Evolutionary conservation across 2,329 filamentous ascomycete species (phyloP).

Genomic region (Ceratocystis cubensis): DNA sequence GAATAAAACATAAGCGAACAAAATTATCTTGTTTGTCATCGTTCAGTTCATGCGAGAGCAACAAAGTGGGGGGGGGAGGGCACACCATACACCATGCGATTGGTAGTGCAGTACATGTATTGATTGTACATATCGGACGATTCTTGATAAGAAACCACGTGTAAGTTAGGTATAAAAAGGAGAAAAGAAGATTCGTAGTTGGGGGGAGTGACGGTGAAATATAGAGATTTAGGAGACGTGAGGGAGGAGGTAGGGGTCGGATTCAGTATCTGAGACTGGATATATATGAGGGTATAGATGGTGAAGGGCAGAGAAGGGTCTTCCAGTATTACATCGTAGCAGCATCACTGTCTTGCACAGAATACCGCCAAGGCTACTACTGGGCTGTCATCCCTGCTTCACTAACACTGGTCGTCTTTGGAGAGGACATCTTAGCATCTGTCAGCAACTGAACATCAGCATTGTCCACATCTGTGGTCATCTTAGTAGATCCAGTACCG

Average conservation of each 20-base stretch:
- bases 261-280: neutral
- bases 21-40: slow-evolving; percentile 7
- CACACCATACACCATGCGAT: neutral
- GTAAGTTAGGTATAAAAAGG: neutral
- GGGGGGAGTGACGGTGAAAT: neutral
- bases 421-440: slow-evolving; percentile 19
- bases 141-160: neutral
- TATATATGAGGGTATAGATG: neutral
- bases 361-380: neutral
- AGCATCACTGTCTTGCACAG: neutral
- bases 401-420: slow-evolving; percentile 8
- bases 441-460: slow-evolving; percentile 17
- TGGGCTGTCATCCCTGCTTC: neutral
- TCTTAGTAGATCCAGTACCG: neutral
- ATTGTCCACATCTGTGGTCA: neutral
- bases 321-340: neutral
- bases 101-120: slow-evolving; percentile 7
- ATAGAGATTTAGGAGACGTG: neutral
- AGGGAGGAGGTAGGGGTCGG: neutral
- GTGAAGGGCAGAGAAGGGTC: neutral
- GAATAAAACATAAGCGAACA: neutral
- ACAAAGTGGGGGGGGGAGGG: neutral
- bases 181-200: neutral
- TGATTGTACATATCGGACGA: slow-evolving; percentile 10
- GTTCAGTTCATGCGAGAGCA: neutral